A percentile compares a stretch with the other conserved stretches of the same genome.
phyloP scores from a whole-genome alignment of 2,329 filamentous ascomycete genomes.

The Neophaeococcomyces aloes region DNA sequence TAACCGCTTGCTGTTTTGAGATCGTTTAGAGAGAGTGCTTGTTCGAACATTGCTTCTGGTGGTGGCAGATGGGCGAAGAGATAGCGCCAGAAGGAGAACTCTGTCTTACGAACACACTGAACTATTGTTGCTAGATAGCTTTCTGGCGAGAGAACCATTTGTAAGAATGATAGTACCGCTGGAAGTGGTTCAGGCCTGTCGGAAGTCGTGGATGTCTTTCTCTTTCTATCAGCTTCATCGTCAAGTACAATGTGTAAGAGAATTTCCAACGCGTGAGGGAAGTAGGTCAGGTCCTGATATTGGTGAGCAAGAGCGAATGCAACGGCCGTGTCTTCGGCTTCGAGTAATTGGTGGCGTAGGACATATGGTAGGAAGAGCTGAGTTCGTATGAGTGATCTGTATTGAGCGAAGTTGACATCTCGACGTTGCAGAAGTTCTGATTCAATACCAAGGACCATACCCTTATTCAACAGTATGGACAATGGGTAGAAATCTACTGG shows the following conservation, averaged over 20 bases:
- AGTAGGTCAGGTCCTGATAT: conserved; percentile 81
- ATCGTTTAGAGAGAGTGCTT: conserved; percentile 71
- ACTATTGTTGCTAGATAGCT: conserved; percentile 89
- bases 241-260: conserved; percentile 87
- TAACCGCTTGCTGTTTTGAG: conserved; percentile 95
- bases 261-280: conserved; percentile 84
- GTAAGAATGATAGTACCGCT: conserved; percentile 51
- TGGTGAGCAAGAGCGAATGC: conserved; percentile 73
- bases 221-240: conserved; percentile 65
- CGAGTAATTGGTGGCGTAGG: conserved; percentile 64
- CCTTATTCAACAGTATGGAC: conserved; percentile 77
- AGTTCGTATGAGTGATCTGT: conserved; percentile 79
- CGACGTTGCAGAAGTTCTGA: conserved; percentile 86
- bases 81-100: conserved; percentile 88
- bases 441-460: conserved; percentile 81
- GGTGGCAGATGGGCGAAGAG: conserved; percentile 85
- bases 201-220: conserved; percentile 19
- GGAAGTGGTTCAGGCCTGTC: conserved; percentile 30
- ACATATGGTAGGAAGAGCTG: conserved; percentile 87
- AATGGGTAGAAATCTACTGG: conserved; percentile 92
- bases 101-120: conserved; percentile 94
- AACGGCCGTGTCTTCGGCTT: conserved; percentile 60
- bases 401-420: conserved; percentile 81
- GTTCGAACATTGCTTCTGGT: conserved; percentile 84
- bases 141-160: conserved; percentile 56